Conservation (phyloP, 768 basidiomycete genomes). For the Suillus decipiens region DNA sequence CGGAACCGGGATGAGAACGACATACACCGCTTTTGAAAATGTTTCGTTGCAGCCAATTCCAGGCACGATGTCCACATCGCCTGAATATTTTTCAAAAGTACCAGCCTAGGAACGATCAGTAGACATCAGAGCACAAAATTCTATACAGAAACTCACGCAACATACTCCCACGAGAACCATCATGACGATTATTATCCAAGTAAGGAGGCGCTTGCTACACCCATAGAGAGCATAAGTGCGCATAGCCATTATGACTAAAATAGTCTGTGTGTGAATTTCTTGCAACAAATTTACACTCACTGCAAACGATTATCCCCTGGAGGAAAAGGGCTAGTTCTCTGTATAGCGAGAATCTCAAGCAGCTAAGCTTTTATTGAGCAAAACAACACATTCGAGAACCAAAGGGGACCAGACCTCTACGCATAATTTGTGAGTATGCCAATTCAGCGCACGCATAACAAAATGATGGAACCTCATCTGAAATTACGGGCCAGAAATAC, state of each 20-base stretch:
- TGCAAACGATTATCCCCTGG: slow-evolving; percentile 46
- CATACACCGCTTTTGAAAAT: slow-evolving; percentile 10
- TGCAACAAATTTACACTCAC: slow-evolving; percentile 32
- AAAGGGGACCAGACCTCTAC: slow-evolving; percentile 10
- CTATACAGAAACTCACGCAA: slow-evolving; percentile 34
- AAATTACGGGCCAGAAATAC: slow-evolving; percentile 23
- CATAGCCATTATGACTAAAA: slow-evolving; percentile 43
- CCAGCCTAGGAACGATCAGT: background rate
- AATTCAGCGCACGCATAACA: background rate
- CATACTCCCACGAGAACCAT: slow-evolving; percentile 32
- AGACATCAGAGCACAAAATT: slow-evolving; percentile 1
- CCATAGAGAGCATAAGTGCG: slow-evolving; percentile 54
- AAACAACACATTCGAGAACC: background rate
- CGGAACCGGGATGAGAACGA: background rate
- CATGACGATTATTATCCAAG: slow-evolving; percentile 36
- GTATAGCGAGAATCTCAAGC: slow-evolving; percentile 38
- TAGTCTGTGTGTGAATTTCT: background rate
- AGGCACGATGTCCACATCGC: slow-evolving; percentile 32
- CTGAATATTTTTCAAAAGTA: slow-evolving; percentile 47
- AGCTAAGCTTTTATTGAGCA: slow-evolving; percentile 31
- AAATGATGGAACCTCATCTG: slow-evolving; percentile 10
- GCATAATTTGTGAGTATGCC: background rate
- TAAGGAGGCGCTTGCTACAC: slow-evolving; percentile 39
- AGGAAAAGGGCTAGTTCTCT: slow-evolving; percentile 44
- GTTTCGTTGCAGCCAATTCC: slow-evolving; percentile 30